phyloP scores from a whole-genome alignment of 1,284 basidiomycete species.

The Pisolithus thermaeus region DNA sequence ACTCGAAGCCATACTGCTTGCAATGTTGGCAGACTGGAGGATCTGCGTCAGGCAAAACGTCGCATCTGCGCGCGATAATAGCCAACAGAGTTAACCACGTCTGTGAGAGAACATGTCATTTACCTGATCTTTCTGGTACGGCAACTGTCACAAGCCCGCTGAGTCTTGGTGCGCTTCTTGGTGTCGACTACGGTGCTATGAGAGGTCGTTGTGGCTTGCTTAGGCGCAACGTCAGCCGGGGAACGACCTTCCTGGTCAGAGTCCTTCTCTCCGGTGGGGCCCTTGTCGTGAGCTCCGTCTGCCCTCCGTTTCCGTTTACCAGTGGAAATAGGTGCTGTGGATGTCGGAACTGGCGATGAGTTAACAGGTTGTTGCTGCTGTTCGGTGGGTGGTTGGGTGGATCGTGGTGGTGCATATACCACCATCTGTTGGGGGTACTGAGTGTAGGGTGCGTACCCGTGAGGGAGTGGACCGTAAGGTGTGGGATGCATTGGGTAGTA shows the following conservation, averaged over 20 bases:
- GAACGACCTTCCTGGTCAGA: slow-evolving; percentile 59
- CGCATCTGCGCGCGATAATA: slow-evolving; percentile 50
- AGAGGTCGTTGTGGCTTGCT: slow-evolving; percentile 29
- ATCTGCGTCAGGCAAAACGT: slow-evolving; percentile 67
- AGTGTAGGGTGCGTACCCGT: slow-evolving; percentile 50
- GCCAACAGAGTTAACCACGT: slow-evolving; percentile 2
- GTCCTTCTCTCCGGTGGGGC: slow-evolving; percentile 31
- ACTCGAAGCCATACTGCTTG: slow-evolving; percentile 86
- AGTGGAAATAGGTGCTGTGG: slow-evolving; percentile 28
- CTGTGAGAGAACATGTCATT: slow-evolving; percentile 16
- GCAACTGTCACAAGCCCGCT: slow-evolving; percentile 87
- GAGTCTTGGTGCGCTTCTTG: slow-evolving; percentile 88
- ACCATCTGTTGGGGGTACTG: slow-evolving; percentile 61
- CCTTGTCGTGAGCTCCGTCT: slow-evolving; percentile 35
- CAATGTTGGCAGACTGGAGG: slow-evolving; percentile 81
- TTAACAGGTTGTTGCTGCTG: slow-evolving; percentile 22
- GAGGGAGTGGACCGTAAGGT: slow-evolving; percentile 43
- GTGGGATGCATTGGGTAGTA: slow-evolving; percentile 58
- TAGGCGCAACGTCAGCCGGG: slow-evolving; percentile 37
- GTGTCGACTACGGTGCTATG: slow-evolving; percentile 39
- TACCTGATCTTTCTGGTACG: slow-evolving; percentile 88
- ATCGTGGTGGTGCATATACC: slow-evolving; percentile 51
- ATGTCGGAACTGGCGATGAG: slow-evolving; percentile 33
- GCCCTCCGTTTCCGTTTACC: slow-evolving; percentile 65
- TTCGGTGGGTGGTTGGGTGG: slow-evolving; percentile 7